Evolutionary conservation across 345 rosid species (phyloP).

Genomic region (Hibiscus syriacus): DNA sequence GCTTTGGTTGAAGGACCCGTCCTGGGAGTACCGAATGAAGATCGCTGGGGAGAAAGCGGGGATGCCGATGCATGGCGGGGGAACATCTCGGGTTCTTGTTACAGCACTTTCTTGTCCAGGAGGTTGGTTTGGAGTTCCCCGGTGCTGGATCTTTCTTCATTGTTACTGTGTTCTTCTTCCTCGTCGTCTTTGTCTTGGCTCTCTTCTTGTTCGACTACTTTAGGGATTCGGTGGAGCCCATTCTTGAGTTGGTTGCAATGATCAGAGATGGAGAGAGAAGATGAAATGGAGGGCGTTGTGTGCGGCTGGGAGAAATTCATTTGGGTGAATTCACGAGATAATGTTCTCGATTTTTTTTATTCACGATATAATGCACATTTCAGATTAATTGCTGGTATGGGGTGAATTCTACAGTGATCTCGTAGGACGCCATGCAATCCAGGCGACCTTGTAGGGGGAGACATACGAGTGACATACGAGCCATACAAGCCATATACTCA

Average conservation of each 20-base stretch:
- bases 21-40: slow-evolving; percentile 78
- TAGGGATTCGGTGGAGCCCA: slow-evolving; percentile 72
- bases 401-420: no score
- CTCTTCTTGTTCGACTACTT: slow-evolving; percentile 26
- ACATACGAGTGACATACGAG: no score
- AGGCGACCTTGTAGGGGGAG: no score
- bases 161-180: slow-evolving; percentile 23
- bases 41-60: slow-evolving; percentile 93
- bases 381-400: no score
- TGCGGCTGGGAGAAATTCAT: no score
- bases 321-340: no score
- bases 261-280: background rate
- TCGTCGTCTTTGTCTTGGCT: slow-evolving; percentile 45
- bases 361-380: no score
- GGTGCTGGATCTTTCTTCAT: slow-evolving; percentile 16
- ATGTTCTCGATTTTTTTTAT: no score
- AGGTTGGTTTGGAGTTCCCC: slow-evolving; percentile 27
- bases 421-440: no score
- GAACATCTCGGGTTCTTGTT: slow-evolving; percentile 80
- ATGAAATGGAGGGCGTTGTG: background rate
- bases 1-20: slow-evolving; percentile 80
- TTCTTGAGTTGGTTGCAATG: slow-evolving; percentile 8
- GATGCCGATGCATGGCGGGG: slow-evolving; percentile 88
- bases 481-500: no score
- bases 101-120: slow-evolving; percentile 64